Conservation (phyloP, 2,329 filamentous ascomycete species). For the Ophiostoma quercus region DNA sequence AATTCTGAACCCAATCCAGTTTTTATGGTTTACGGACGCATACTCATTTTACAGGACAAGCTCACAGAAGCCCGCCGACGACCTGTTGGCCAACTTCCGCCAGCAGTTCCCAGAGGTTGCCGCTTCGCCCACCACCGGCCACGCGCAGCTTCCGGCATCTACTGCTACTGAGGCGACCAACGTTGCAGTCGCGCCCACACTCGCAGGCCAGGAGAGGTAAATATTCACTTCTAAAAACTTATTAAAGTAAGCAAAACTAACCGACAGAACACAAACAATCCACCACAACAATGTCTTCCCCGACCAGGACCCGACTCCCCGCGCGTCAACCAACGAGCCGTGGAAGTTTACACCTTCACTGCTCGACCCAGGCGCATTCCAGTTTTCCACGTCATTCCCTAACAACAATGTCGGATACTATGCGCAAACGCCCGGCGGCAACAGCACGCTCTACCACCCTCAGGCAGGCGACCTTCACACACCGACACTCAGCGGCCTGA, state of each 20-base stretch:
- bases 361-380: constrained; percentile 77
- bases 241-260: constrained; percentile 19
- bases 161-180: constrained; percentile 31
- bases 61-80: constrained; percentile 79
- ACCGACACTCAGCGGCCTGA: constrained; percentile 64
- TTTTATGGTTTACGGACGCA: not conserved
- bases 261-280: constrained; percentile 38
- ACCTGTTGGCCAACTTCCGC: constrained; percentile 78
- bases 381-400: constrained; percentile 66
- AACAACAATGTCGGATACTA: constrained; percentile 64
- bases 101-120: constrained; percentile 70
- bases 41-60: constrained; percentile 51
- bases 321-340: constrained; percentile 65
- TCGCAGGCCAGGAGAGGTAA: constrained; percentile 35
- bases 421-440: constrained; percentile 77
- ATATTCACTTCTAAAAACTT: constrained; percentile 38
- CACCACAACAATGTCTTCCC: constrained; percentile 43
- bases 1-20: not conserved
- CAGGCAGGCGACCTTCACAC: constrained; percentile 86
- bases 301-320: constrained; percentile 77
- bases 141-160: constrained; percentile 23
- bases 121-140: constrained; percentile 43
- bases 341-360: constrained; percentile 87
- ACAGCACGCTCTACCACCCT: constrained; percentile 72
- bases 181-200: constrained; percentile 15